These are phyloP conservation scores for Torulaspora franciscae DNA, from an alignment of 805 yeast genomes.

Conservation along the genomic window DNA sequence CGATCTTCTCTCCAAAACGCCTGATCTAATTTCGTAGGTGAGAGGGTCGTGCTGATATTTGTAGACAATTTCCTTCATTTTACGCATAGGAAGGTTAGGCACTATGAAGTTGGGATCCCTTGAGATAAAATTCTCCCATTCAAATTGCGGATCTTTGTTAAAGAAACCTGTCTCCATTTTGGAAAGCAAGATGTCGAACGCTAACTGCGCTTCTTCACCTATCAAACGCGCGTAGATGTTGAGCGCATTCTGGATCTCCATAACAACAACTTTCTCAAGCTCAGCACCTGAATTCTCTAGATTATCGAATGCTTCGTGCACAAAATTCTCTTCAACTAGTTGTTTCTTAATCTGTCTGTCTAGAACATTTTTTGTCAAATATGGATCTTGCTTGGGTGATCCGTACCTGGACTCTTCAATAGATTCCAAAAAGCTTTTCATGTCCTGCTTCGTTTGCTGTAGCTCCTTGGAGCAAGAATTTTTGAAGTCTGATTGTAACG, in stretches of 20 bases:
- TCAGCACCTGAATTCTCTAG: constrained; percentile 84
- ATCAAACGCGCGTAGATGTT: constrained; percentile 64
- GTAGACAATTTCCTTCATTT: constrained; percentile 56
- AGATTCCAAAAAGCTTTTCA: constrained; percentile 53
- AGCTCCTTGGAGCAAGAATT: constrained; percentile 68
- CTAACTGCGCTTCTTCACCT: constrained; percentile 68
- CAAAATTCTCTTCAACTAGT: constrained; percentile 73
- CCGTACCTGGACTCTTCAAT: constrained; percentile 55
- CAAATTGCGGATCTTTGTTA: constrained; percentile 71
- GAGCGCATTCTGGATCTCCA: constrained; percentile 79
- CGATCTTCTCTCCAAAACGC: constrained; percentile 82
- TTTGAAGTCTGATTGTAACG: constrained; percentile 78
- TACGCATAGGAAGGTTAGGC: constrained; percentile 56
- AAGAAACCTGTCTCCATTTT: constrained; percentile 65
- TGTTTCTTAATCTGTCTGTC: constrained; percentile 77
- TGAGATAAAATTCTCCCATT: constrained; percentile 81
- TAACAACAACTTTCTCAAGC: constrained; percentile 79
- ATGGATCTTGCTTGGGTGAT: constrained; percentile 67
- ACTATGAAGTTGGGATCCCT: constrained; percentile 70
- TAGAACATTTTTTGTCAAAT: constrained; percentile 60
- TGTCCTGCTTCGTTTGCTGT: constrained; percentile 54
- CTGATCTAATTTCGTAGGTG: constrained; percentile 64
- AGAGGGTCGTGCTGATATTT: constrained; percentile 66
- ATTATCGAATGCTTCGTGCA: constrained; percentile 84
- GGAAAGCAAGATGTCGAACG: constrained; percentile 61